A percentile compares a stretch with the other conserved stretches of the same genome.
Conservation (phyloP, 805 yeast species). For the Debaryomyces maramus region DNA sequence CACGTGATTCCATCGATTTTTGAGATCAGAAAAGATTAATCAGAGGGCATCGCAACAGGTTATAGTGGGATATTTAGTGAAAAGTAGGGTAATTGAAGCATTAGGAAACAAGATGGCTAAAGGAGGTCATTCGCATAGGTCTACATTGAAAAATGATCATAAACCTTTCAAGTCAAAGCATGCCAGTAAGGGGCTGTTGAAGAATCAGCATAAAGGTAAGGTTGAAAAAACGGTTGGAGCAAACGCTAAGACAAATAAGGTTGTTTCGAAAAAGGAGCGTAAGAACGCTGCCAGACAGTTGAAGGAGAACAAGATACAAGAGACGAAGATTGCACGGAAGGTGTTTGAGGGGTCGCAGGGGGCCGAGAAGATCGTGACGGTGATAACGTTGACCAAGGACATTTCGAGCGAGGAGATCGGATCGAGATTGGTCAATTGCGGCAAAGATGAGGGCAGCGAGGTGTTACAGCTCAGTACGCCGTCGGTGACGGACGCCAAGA, state of each 20-base stretch:
- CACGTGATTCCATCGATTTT: constrained; percentile 10
- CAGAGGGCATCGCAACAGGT: constrained; percentile 5
- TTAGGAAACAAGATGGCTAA: constrained; percentile 15
- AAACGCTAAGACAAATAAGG: constrained; percentile 36
- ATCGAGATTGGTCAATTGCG: constrained; percentile 45
- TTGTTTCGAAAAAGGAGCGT: constrained; percentile 58
- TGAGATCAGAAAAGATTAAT: neutral
- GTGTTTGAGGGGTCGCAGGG: constrained; percentile 79
- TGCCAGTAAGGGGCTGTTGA: constrained; percentile 83
- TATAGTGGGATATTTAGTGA: neutral
- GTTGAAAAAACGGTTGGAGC: constrained; percentile 60
- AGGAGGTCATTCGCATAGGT: constrained; percentile 76
- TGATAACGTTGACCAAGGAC: constrained; percentile 78
- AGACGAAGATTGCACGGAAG: constrained; percentile 57
- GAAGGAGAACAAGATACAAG: constrained; percentile 67
- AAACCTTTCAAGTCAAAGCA: constrained; percentile 92
- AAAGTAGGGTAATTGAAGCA: neutral
- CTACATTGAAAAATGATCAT: constrained; percentile 79
- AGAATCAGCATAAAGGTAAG: constrained; percentile 80
- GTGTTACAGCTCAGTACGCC: constrained; percentile 36
- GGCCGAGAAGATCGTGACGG: constrained; percentile 79
- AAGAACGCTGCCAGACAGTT: constrained; percentile 77
- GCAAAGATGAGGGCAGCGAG: constrained; percentile 33
- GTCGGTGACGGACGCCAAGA: constrained; percentile 50
- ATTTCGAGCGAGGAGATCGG: constrained; percentile 57